Percentiles rank a stretch among this genome's conserved stretches.
phyloP scores from a whole-genome alignment of 495 filamentous ascomycete species.

The Sabuloglossum arenarium region DNA sequence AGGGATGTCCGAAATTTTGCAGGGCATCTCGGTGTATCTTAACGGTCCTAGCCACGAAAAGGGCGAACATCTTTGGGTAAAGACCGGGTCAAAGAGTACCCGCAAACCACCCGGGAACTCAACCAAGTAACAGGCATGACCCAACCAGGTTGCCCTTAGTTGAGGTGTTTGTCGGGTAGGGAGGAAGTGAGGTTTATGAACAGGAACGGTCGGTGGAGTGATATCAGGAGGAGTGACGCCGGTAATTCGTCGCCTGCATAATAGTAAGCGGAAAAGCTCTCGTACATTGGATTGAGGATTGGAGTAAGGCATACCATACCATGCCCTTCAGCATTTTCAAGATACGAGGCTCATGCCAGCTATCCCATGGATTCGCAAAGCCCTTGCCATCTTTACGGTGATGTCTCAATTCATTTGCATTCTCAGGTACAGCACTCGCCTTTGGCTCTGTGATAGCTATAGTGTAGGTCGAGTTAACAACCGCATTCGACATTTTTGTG shows the following conservation, averaged over 20 bases:
- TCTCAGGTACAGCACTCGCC: conserved; percentile 25
- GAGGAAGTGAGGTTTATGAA: conserved; percentile 51
- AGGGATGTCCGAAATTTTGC: conserved; percentile 59
- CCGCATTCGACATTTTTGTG: neutral
- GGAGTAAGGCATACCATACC: neutral
- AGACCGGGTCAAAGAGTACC: conserved; percentile 90
- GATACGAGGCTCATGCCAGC: neutral
- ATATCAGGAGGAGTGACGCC: conserved; percentile 43
- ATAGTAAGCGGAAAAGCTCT: neutral
- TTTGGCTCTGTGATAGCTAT: neutral
- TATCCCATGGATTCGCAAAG: conserved; percentile 31
- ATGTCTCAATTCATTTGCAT: conserved; percentile 31
- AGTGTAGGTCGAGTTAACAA: neutral
- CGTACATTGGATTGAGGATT: neutral
- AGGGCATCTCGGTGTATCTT: conserved; percentile 63
- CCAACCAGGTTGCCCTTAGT: conserved; percentile 87
- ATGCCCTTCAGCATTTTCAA: neutral
- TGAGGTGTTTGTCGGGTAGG: conserved; percentile 28
- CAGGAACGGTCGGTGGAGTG: conserved; percentile 42
- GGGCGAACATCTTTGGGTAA: conserved; percentile 71
- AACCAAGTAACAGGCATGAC: conserved; percentile 85
- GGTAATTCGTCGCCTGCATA: conserved; percentile 30
- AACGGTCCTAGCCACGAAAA: conserved; percentile 52
- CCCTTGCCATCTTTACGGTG: conserved; percentile 34
- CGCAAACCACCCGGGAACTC: conserved; percentile 79